Percentiles rank a stretch among this genome's conserved stretches.
Evolutionary conservation across 225 moss, liverwort and hornwort genomes (phyloP).

Genomic region (Pseudoscleropodium purum): DNA sequence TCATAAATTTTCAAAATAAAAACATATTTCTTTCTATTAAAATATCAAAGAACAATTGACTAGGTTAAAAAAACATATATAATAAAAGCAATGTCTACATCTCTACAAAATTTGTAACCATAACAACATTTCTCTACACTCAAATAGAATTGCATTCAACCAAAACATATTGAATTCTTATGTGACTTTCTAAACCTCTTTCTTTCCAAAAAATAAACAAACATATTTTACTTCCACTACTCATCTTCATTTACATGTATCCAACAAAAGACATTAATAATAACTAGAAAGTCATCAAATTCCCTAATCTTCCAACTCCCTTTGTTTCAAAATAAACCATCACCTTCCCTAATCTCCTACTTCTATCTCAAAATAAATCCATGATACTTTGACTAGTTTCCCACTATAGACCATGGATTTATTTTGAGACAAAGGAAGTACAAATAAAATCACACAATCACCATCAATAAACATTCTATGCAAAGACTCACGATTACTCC

Average conservation of each 20-base stretch:
- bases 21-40: fast-evolving
- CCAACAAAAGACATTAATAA: too few species aligned
- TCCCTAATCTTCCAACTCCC: background rate
- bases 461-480: background rate
- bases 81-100: background rate
- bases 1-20: background rate
- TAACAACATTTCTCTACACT: background rate
- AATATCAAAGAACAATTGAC: background rate
- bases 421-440: background rate
- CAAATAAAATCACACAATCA: background rate
- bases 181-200: too few species aligned
- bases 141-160: background rate
- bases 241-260: background rate
- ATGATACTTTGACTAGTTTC: background rate
- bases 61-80: background rate
- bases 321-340: background rate
- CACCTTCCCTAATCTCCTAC: background rate
- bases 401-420: background rate
- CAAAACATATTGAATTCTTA: too few species aligned
- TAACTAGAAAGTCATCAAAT: background rate
- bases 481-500: background rate
- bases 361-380: background rate
- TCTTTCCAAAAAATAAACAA: background rate
- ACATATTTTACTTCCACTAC: too few species aligned
- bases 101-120: background rate